Conservation (phyloP, 2,329 filamentous ascomycete genomes). For the Pseudopithomyces chartarum region DNA sequence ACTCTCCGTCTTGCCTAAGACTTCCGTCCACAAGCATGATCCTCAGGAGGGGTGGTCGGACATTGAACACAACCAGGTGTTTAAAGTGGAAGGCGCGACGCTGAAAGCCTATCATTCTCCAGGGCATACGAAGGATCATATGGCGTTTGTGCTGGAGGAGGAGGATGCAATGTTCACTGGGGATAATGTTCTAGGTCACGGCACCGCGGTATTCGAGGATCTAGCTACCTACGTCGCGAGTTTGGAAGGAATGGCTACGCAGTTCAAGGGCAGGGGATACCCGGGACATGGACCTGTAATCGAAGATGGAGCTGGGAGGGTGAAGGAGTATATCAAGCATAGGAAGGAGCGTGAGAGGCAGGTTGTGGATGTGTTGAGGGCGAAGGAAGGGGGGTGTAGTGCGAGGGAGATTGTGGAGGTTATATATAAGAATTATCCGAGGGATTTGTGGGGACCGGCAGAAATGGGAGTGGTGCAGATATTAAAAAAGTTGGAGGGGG, state of each 20-base stretch:
- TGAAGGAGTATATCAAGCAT: slow-evolving; percentile 83
- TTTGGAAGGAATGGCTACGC: slow-evolving; percentile 69
- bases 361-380: slow-evolving; percentile 44
- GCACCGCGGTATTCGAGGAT: slow-evolving; percentile 84
- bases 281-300: slow-evolving; percentile 87
- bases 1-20: slow-evolving; percentile 64
- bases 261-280: slow-evolving; percentile 74
- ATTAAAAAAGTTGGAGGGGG: slow-evolving; percentile 74
- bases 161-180: slow-evolving; percentile 85
- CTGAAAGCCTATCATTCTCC: slow-evolving; percentile 70
- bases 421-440: slow-evolving; percentile 81
- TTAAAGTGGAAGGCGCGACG: slow-evolving; percentile 65
- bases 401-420: slow-evolving; percentile 83
- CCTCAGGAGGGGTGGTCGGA: slow-evolving; percentile 56
- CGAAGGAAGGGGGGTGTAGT: slow-evolving; percentile 59
- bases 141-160: slow-evolving; percentile 76
- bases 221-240: slow-evolving; percentile 70
- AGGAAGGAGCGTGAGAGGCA: slow-evolving; percentile 72
- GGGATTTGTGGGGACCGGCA: slow-evolving; percentile 76
- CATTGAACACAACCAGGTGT: slow-evolving; percentile 63
- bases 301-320: slow-evolving; percentile 70
- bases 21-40: slow-evolving; percentile 69
- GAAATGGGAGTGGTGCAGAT: slow-evolving; percentile 78
- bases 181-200: slow-evolving; percentile 87
- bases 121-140: slow-evolving; percentile 83